These are phyloP conservation scores for Periconia macrospinosa DNA, from an alignment of 2,329 filamentous ascomycete genomes.

Conservation along the genomic window DNA sequence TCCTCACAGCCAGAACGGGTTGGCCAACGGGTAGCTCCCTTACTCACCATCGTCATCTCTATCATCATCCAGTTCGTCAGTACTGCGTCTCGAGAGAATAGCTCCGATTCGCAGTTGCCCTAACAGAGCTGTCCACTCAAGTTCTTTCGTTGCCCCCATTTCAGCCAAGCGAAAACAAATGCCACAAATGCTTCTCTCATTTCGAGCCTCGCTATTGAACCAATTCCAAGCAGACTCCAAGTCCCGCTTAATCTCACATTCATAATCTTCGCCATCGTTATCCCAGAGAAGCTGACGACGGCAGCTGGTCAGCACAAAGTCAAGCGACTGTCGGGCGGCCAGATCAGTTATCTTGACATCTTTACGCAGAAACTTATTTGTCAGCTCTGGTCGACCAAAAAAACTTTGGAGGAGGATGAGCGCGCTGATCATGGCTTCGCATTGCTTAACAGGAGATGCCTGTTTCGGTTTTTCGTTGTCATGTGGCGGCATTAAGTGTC, in stretches of 20 bases:
- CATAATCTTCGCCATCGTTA: background rate
- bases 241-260: background rate
- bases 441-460: background rate
- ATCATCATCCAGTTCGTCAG: no score
- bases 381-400: background rate
- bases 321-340: slow-evolving; percentile 1
- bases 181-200: slow-evolving; percentile 10
- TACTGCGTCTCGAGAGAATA: slow-evolving; percentile 4
- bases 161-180: slow-evolving; percentile 9
- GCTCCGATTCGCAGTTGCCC: slow-evolving; percentile 1
- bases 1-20: no score
- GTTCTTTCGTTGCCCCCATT: slow-evolving; percentile 5
- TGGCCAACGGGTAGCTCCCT: no score
- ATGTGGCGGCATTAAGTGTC: background rate
- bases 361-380: slow-evolving; percentile 7
- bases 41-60: no score
- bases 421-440: slow-evolving; percentile 11
- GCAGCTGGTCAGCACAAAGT: slow-evolving; percentile 7
- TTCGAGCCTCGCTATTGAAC: slow-evolving; percentile 4
- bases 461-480: background rate
- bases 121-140: background rate
- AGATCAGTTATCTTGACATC: background rate
- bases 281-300: background rate
- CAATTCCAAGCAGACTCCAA: slow-evolving; percentile 10
- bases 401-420: slow-evolving; percentile 10